A percentile compares a stretch with the other conserved stretches of the same genome.
phyloP scores from a whole-genome alignment of 169 alveolate species.

The Perkinsus marinus region DNA sequence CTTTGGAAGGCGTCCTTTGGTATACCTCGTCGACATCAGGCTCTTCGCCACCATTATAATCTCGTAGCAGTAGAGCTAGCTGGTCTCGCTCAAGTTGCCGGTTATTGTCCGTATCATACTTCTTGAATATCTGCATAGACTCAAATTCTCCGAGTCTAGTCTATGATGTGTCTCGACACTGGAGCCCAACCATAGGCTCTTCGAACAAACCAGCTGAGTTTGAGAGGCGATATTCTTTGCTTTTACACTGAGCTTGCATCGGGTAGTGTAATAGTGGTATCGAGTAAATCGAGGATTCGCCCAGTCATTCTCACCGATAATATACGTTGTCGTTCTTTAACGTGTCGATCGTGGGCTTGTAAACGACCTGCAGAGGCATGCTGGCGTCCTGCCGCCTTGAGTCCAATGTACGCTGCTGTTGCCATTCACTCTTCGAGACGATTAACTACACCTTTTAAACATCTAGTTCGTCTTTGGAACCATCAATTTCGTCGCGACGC shows the following conservation, averaged over 20 bases:
- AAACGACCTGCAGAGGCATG: neutral
- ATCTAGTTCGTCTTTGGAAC: too few relatives aligned
- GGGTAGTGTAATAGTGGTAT: too few relatives aligned
- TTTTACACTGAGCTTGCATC: too few relatives aligned
- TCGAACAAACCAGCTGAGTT: too few relatives aligned
- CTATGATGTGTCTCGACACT: too few relatives aligned
- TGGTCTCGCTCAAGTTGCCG: neutral
- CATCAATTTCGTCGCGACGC: too few relatives aligned
- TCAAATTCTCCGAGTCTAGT: too few relatives aligned
- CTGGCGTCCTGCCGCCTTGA: neutral
- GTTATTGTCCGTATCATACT: neutral
- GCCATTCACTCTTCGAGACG: neutral
- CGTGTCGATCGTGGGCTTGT: neutral
- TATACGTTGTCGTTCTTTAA: neutral
- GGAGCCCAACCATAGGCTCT: too few relatives aligned
- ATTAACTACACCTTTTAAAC: too few relatives aligned
- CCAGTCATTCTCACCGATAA: neutral
- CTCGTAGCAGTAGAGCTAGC: neutral
- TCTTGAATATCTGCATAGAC: neutral
- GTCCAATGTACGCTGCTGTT: neutral
- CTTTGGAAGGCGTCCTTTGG: too few relatives aligned
- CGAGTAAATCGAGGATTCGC: too few relatives aligned
- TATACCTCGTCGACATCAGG: neutral
- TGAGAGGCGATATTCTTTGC: too few relatives aligned
- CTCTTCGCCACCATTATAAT: neutral